Base-by-base conservation (phyloP, 768 basidiomycete species). In the Panaeolus cyanescens region DNA sequence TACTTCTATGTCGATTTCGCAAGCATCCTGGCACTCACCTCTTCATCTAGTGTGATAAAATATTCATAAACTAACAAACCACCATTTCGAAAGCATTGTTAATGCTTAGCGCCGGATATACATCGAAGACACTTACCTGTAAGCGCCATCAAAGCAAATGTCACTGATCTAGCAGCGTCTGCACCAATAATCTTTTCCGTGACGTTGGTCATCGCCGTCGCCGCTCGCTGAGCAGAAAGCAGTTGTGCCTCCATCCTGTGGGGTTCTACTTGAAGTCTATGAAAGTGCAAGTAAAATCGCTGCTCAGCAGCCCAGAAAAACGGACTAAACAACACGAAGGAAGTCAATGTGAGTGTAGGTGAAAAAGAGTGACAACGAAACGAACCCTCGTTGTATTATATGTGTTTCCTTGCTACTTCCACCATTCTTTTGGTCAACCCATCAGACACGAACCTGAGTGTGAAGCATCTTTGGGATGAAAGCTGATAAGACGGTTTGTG, bases 31-130 rank as follows among this genome's bases (percentile, higher is more conserved):
- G 20, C 30, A 10, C 62, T 17, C 62, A 75, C 79, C 71, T 80
- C 79, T 42, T 77, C 71, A 37, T 76, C 73, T 7, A 80, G 60
- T 10, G 78, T 81, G 57, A 79, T 73, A 30, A 71, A 10, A 39
- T 72, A 72, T 53, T 76, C 74, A 58, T 74, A 75, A 5, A 74
- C 72, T 75, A 32, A 5, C 12, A 31, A 20, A 5, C 12, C 31
- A 28, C 55, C 60, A 37, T 13, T 32, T 12, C 13, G 32, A 20
- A 25, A 15, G 19, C 30, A 45, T 54, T 32, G 25, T 9, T 22
- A 5, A 37, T n/a, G n/a, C n/a, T n/a, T n/a, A n/a, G n/a, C n/a
- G n/a, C n/a, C n/a, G n/a, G n/a, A n/a, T n/a, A n/a, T n/a, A n/a
- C n/a, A n/a, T 55, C 1, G 15, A 39, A 37, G 13, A n/a, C 56